Conservation (phyloP, 495 filamentous ascomycete genomes). For the Neurospora sp. region DNA sequence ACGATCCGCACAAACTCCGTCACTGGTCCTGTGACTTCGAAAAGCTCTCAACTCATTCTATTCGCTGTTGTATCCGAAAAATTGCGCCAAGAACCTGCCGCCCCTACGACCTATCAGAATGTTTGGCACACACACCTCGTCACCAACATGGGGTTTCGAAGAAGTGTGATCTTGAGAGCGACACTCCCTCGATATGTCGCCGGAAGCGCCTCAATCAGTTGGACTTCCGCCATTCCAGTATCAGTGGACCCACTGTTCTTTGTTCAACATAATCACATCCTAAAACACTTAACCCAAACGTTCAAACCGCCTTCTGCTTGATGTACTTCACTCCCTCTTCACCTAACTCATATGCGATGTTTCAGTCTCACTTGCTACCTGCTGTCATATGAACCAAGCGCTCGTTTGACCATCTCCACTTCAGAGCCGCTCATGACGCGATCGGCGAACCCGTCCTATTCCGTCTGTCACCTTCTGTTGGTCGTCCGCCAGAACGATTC, state of each 20-base stretch:
- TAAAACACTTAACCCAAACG: no score
- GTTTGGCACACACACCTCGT: neutral
- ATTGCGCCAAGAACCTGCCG: neutral
- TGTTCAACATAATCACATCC: no score
- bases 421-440: neutral
- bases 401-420: no score
- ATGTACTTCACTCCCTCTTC: neutral
- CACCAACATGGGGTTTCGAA: neutral
- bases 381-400: neutral
- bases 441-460: neutral
- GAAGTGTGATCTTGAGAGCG: neutral
- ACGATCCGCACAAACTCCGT: neutral
- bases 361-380: neutral
- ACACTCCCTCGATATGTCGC: neutral
- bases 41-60: neutral
- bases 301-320: neutral
- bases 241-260: no score
- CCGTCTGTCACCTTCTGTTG: neutral
- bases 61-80: neutral
- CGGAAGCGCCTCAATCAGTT: rapidly evolving
- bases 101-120: neutral
- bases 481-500: neutral
- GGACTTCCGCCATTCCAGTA: no score
- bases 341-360: neutral
- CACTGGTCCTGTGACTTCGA: neutral